Evolutionary conservation across 768 basidiomycete species (phyloP).

Genomic region (Calocybe gangraenosa): DNA sequence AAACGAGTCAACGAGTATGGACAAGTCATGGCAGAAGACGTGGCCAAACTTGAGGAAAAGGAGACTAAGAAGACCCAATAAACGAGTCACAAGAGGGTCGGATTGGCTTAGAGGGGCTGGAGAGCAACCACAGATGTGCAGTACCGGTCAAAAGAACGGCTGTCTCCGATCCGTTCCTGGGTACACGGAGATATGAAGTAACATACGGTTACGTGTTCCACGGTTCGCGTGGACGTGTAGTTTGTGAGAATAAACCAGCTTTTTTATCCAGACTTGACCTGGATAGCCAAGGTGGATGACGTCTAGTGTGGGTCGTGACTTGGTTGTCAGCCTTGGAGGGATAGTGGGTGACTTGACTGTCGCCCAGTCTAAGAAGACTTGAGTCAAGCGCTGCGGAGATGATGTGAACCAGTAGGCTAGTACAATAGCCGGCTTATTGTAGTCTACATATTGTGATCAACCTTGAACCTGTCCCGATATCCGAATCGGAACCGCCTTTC

Average conservation of each 20-base stretch:
- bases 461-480: constrained; percentile 19
- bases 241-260: constrained; percentile 17
- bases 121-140: too few relatives aligned
- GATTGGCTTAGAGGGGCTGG: neutral
- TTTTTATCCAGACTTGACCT: constrained; percentile 4
- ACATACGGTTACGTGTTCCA: constrained; percentile 12
- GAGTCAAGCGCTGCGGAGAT: constrained; percentile 7
- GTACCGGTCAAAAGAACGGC: constrained; percentile 1
- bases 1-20: constrained; percentile 97
- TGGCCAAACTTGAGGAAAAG: constrained; percentile 37
- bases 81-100: neutral
- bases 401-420: neutral
- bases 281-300: constrained; percentile 6
- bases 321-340: too few relatives aligned
- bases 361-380: too few relatives aligned
- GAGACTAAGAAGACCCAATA: constrained; percentile 60
- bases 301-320: constrained; percentile 14
- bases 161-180: constrained; percentile 12
- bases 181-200: constrained; percentile 22
- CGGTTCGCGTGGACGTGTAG: constrained; percentile 9
- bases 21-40: constrained; percentile 63
- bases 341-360: too few relatives aligned
- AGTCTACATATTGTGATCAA: constrained; percentile 1
- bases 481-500: constrained; percentile 36
- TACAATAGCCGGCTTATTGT: neutral